These are phyloP conservation scores for Metschnikowia sp. DNA, from an alignment of 805 yeast species.

Conservation along the genomic window DNA sequence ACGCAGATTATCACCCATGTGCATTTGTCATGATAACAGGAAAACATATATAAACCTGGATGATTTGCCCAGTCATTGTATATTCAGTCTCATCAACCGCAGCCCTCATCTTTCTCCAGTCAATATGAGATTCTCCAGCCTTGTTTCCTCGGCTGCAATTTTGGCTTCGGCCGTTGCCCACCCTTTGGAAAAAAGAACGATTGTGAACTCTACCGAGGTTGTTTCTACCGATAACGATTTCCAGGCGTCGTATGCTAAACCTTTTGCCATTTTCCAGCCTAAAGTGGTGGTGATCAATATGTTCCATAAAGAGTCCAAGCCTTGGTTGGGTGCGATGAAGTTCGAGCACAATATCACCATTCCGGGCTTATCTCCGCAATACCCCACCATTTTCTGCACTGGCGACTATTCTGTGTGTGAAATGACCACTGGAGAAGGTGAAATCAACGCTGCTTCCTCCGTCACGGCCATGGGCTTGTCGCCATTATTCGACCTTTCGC, in stretches of 20 bases:
- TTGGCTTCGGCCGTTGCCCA: slow-evolving; percentile 13
- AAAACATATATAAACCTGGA: too few relatives aligned
- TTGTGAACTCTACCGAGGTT: slow-evolving; percentile 8
- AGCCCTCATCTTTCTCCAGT: neutral
- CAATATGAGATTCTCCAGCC: slow-evolving; percentile 18
- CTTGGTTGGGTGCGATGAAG: slow-evolving; percentile 48
- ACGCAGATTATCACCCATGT: too few relatives aligned
- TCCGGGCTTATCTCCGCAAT: slow-evolving; percentile 66
- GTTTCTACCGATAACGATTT: slow-evolving; percentile 12
- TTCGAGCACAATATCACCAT: slow-evolving; percentile 53
- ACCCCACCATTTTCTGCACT: slow-evolving; percentile 55
- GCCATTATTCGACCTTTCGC: slow-evolving; percentile 53
- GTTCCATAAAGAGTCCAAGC: slow-evolving; percentile 49
- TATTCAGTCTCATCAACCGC: neutral
- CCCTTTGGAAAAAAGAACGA: slow-evolving; percentile 12
- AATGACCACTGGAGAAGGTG: slow-evolving; percentile 66
- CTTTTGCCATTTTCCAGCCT: slow-evolving; percentile 43
- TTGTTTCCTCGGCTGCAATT: slow-evolving; percentile 13
- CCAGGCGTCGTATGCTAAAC: slow-evolving; percentile 25
- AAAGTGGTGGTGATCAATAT: slow-evolving; percentile 52
- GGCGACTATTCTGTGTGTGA: slow-evolving; percentile 52
- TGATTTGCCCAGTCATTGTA: neutral
- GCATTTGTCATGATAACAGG: too few relatives aligned
- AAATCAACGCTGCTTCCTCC: slow-evolving; percentile 61
- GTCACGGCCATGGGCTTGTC: slow-evolving; percentile 51